These are phyloP conservation scores for Chrysanthemum lavandulifolium DNA, from an alignment of 129 eudicot genomes.

Conservation along the genomic window DNA sequence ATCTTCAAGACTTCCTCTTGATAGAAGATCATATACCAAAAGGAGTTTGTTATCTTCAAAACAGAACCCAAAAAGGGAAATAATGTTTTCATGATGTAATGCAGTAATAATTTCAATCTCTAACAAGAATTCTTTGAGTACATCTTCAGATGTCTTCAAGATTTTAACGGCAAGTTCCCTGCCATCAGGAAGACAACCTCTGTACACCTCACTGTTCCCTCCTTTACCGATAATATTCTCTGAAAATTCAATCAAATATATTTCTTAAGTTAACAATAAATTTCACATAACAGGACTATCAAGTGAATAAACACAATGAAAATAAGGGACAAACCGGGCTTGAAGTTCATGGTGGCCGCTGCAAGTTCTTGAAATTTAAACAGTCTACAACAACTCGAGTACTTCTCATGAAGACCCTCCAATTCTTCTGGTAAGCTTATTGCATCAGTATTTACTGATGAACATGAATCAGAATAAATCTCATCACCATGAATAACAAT, in stretches of 20 bases:
- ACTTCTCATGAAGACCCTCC: conserved; percentile 75
- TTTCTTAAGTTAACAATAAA: background rate
- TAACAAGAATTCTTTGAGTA: conserved; percentile 62
- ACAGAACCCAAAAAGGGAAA: conserved; percentile 86
- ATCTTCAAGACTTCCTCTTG: conserved; percentile 98
- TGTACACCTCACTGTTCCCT: conserved; percentile 85
- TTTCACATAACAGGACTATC: background rate
- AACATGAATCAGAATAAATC: conserved; percentile 22
- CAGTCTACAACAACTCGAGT: conserved; percentile 69
- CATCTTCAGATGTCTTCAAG: conserved; percentile 68
- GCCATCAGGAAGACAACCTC: conserved; percentile 82
- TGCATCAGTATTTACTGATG: conserved; percentile 33
- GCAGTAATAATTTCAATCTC: conserved; percentile 89
- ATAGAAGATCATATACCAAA: conserved; percentile 83
- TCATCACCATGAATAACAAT: conserved; percentile 48
- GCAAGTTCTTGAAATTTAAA: conserved; percentile 69
- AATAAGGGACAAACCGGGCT: conserved; percentile 54
- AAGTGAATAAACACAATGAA: background rate
- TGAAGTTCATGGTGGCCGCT: conserved; percentile 67
- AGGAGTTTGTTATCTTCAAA: conserved; percentile 77
- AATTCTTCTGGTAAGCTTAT: conserved; percentile 53
- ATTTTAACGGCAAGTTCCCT: conserved; percentile 90
- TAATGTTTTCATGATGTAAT: conserved; percentile 79
- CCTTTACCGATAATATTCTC: conserved; percentile 86
- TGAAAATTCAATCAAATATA: conserved; percentile 34